Evolutionary conservation across 257 asterid genomes (phyloP), one percentile per base, ranked within the genome.

Genomic region (Apocynum venetum): DNA sequence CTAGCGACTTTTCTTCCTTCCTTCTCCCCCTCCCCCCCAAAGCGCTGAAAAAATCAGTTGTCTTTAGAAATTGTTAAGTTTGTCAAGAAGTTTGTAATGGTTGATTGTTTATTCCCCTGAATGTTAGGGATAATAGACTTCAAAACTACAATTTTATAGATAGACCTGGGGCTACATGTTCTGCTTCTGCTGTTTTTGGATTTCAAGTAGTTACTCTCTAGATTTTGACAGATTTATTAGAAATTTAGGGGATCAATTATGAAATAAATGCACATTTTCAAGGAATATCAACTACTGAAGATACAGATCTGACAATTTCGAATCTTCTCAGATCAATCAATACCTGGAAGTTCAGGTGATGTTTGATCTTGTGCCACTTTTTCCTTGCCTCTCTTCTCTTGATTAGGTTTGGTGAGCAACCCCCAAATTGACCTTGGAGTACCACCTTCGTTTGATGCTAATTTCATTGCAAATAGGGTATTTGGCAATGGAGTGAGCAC

Each of bases 351-450:
- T 53, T 72, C 71, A 63, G 76, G 75, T 9, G 75, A 63, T 14
- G 72, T n/a, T 65, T 71, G 55, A 41, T 72, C 69, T 51, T 78
- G 81, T 47, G 55, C 76, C 60, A 6, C 77, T 40, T 68, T 80
- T 73, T 82, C 84, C 64, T 80, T 86, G 2, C 79, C 70, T 66
- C 61, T 83, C 77, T 84, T 88, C 67, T 84, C 88, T 68, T 73
- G 87, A 72, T 82, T 82, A 75, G 81, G 81, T 43, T 43, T 64
- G 17, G 80, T 36, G 20, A 77, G 73, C 53, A 84, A 60, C 40
- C 85, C 88, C 5, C 90, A 91, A 78, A 80, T 87, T 82, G 82
- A 76, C 83, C 83, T 76, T 12, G 90, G 93, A 56, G 67, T 36
- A 78, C 81, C 83, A 35, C 63, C 59, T 74, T 76, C 82, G 71